A percentile compares a stretch with the other conserved stretches of the same genome.
Evolutionary conservation across 768 basidiomycete genomes (phyloP).

Genomic region (Lactifluus rugatus): DNA sequence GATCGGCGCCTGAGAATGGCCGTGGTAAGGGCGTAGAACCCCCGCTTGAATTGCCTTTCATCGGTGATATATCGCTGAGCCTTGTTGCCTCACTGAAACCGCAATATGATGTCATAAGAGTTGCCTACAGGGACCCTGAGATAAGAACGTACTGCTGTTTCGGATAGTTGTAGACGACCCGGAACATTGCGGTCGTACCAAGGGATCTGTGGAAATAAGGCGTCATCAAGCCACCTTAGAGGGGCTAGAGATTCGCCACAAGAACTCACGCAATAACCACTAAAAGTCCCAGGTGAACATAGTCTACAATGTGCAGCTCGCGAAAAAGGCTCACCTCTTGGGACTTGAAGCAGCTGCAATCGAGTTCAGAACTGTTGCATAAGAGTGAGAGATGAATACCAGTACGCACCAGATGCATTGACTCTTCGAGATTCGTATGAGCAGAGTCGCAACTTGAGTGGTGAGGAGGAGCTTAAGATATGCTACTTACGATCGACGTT

Average conservation of each 20-base stretch:
- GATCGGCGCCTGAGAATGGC: not conserved
- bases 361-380: not conserved
- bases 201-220: not conserved
- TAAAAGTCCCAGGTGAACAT: not conserved
- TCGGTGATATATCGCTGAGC: not conserved
- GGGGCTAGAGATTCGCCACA: not conserved
- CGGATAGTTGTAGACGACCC: not conserved
- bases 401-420: conserved; percentile 4
- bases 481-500: not conserved
- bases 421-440: not conserved
- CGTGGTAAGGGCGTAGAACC: not conserved
- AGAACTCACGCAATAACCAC: conserved; percentile 11
- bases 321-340: conserved; percentile 1
- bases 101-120: not conserved
- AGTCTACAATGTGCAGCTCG: not conserved
- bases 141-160: not conserved
- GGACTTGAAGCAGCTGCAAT: not conserved
- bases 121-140: not conserved
- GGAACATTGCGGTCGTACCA: not conserved
- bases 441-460: not conserved
- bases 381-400: not conserved
- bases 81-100: not conserved
- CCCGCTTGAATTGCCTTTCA: not conserved
- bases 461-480: not conserved
- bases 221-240: not conserved